These are phyloP conservation scores for Agaricales sp. DNA, from an alignment of 1,284 basidiomycete species.

Conservation along the genomic window DNA sequence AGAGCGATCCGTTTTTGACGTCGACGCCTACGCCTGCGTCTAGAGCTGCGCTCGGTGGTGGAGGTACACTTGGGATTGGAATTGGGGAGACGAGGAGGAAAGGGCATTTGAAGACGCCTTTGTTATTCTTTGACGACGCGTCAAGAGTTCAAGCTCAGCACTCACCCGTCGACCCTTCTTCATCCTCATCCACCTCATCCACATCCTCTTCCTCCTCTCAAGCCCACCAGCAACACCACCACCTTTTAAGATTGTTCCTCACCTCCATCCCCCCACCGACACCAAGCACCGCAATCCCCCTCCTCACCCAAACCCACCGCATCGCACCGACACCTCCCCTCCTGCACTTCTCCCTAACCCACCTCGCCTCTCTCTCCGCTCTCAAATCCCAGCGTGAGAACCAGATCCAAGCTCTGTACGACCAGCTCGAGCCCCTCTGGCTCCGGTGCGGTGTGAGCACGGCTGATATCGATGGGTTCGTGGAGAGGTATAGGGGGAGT, in stretches of 20 bases:
- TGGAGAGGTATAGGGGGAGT: conserved; percentile 69
- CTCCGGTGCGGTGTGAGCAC: conserved; percentile 65
- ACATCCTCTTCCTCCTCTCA: conserved; percentile 18
- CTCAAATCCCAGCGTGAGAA: conserved; percentile 60
- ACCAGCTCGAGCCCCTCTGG: conserved; percentile 79
- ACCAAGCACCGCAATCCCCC: conserved; percentile 18
- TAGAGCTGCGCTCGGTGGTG: conserved; percentile 11
- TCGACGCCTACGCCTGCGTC: conserved; percentile 41
- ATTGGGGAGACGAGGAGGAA: neutral
- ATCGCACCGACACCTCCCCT: conserved; percentile 50
- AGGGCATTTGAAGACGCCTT: neutral
- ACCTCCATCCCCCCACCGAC: conserved; percentile 37
- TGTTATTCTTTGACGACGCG: conserved; percentile 1
- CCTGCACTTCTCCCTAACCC: conserved; percentile 48
- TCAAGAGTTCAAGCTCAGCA: conserved; percentile 19
- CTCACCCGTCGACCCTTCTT: conserved; percentile 18
- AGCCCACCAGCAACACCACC: conserved; percentile 29
- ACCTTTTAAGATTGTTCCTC: too few relatives aligned
- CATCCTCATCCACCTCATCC: conserved; percentile 13
- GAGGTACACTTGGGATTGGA: neutral
- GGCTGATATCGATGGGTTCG: conserved; percentile 70
- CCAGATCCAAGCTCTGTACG: conserved; percentile 79
- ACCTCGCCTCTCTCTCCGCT: conserved; percentile 53
- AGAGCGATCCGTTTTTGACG: conserved; percentile 49
- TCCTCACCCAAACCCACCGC: conserved; percentile 31